Conservation (phyloP, 345 rosid species). For the Adansonia digitata region DNA sequence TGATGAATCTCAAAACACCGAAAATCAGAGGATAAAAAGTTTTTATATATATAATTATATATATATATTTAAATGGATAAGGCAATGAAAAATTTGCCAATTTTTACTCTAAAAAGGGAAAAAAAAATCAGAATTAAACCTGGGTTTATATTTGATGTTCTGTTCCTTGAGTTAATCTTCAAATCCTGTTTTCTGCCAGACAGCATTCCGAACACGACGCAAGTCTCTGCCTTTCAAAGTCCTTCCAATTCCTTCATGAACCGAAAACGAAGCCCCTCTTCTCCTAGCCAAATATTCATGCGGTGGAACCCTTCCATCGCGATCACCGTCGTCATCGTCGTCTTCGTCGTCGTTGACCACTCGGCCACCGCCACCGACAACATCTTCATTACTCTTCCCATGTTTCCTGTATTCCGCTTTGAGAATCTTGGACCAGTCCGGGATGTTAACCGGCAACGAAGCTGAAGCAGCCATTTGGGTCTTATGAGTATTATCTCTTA, state of each 20-base stretch:
- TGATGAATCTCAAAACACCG: not conserved
- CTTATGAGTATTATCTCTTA: not conserved
- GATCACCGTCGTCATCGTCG: constrained; percentile 11
- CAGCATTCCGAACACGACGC: constrained; percentile 48
- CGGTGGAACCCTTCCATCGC: constrained; percentile 40
- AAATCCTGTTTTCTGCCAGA: constrained; percentile 63
- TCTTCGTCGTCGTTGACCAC: not conserved
- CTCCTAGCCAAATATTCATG: constrained; percentile 57
- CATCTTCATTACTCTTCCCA: constrained; percentile 26
- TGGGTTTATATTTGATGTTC: not conserved
- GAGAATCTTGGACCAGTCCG: constrained; percentile 80
- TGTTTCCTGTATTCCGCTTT: constrained; percentile 37
- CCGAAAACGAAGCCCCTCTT: constrained; percentile 56
- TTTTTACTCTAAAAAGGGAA: not conserved
- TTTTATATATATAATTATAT: not conserved
- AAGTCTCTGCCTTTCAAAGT: constrained; percentile 65
- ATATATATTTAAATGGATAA: not conserved
- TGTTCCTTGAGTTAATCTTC: constrained; percentile 29
- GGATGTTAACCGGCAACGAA: constrained; percentile 67
- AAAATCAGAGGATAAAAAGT: not conserved
- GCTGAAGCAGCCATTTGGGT: constrained; percentile 23
- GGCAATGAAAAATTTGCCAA: constrained; percentile 11
- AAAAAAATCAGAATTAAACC: not conserved
- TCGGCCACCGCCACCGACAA: not conserved
- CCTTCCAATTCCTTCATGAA: constrained; percentile 51